Evolutionary conservation across 306 rosid species (phyloP), one percentile per base, ranked within the genome.

Genomic region (Echinosophora koreensis): DNA sequence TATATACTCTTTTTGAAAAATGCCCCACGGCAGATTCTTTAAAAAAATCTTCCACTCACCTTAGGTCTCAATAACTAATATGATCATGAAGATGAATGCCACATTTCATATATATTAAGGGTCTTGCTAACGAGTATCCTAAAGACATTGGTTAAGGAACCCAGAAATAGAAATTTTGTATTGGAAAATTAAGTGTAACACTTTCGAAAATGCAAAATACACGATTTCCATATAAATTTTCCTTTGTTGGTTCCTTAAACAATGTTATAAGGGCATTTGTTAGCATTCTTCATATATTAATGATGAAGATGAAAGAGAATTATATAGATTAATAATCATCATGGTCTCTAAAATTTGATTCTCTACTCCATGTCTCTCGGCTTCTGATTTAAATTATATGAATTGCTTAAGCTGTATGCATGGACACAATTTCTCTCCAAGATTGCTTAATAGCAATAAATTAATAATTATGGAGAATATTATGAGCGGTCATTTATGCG

Each of bases 401-500:
- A 61, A 11, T 61, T 5, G 66, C 50, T 47, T 30, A 46, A 28
- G 71, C 62, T 74, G 60, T 44, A 63, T 49, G 50, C 28, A 11
- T 30, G 13, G 12, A 15, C 15, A 32, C 60, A 35, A 61, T 60
- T 60, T 46, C 60, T 46, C 60, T 74, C 50, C 11, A 60, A 17
- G n/a, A 34, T 63, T 62, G 60, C 15, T 47, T 61, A 59, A 74
- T 46, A 32, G n/a, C 10, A 52, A 57, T 73, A 28, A 28, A n/a
- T 15, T 10, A 42, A 66, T 63, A 47, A 10, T 44, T 44, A 66
- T 8, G 30, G 37, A 69, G 70, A 69, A 68, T 39, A 68, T 58
- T 47, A 69, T 58, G 82, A 68, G 76, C 50, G 44, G 82, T 68
- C 69, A 32, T 4, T 42, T 56, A 12, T 62, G 27, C n/a, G 2